phyloP scores from a whole-genome alignment of 2,329 filamentous ascomycete species.

The Pseudogymnoascus sp. region DNA sequence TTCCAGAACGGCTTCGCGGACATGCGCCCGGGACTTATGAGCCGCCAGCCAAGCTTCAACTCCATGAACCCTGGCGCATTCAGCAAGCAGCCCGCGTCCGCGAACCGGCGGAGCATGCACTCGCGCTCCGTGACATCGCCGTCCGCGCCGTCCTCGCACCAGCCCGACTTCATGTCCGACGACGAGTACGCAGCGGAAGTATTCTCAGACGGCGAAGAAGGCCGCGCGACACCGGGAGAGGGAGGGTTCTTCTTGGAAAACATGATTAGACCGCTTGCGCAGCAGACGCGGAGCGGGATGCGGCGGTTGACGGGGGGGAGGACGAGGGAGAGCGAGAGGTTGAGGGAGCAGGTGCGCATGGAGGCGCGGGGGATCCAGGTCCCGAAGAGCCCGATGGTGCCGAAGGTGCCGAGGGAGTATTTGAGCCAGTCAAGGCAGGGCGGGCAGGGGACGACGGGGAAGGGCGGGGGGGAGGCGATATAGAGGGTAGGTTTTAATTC shows the following conservation, averaged over 20 bases:
- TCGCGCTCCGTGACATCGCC: constrained; percentile 81
- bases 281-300: constrained; percentile 52
- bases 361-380: constrained; percentile 26
- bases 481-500: not conserved
- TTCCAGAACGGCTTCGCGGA: constrained; percentile 90
- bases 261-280: constrained; percentile 52
- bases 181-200: constrained; percentile 69
- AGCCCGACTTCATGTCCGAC: constrained; percentile 58
- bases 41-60: constrained; percentile 52
- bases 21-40: constrained; percentile 52
- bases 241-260: constrained; percentile 48
- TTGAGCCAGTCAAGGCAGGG: constrained; percentile 11
- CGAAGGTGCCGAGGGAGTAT: constrained; percentile 27
- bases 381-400: constrained; percentile 27
- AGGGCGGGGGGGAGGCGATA: not conserved
- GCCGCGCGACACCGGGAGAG: constrained; percentile 25
- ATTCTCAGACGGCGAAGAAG: constrained; percentile 70
- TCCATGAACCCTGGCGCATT: constrained; percentile 58
- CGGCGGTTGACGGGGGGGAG: constrained; percentile 54
- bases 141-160: constrained; percentile 48
- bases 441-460: not conserved
- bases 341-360: constrained; percentile 24
- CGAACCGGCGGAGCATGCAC: constrained; percentile 62
- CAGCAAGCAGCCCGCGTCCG: constrained; percentile 35
- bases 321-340: constrained; percentile 25